Base-by-base conservation (phyloP, 2,329 filamentous ascomycete genomes). In the Verticillium klebahnii region DNA sequence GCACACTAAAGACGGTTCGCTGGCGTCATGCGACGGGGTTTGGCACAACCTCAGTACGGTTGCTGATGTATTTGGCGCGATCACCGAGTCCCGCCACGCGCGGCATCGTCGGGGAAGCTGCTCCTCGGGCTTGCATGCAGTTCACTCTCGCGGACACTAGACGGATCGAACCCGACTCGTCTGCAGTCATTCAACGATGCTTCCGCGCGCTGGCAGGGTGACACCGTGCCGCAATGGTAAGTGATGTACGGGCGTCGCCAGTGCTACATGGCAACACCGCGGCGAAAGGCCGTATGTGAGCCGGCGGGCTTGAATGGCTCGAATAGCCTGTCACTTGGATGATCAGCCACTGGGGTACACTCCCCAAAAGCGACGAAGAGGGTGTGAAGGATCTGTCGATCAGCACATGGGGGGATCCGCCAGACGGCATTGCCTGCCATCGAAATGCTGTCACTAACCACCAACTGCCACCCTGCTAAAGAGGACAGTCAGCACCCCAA, bases 361-460 rank as follows among this genome's bases (percentile, higher is more conserved):
- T 29, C 37, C 34, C 54, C 58, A 60, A 37, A 60, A 57, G 57
- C n/a, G 58, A 58, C 29, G 25, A 57, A 32, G 17, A 55, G 58
- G 54, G 52, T 60, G 58, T 62, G 60, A 61, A 65, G 60, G 60
- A 61, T 62, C 58, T 65, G 62, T 64, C 64, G 64, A 65, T 64
- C 64, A 62, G 60, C 60, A 64, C 64, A 65, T 52, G 62, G 60
- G 50, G 37, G 40, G 37, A 23, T 50, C 19, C 11, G 4, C 6
- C 8, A 5, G 45, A 25, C n/a, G 2, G 45, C 5, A 25, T 45
- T 19, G n/a, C 17, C 8, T 19, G 11, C 19, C 6, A 8, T 23
- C 39, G n/a, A n/a, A 15, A 45, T 29, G 39, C 39, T 45, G 39
- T 7, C 8, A n/a, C 6, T n/a, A 45, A n/a, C n/a, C 39, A n/a